phyloP scores from a whole-genome alignment of 2,329 filamentous ascomycete species.

The Microsporum ferrugineum region DNA sequence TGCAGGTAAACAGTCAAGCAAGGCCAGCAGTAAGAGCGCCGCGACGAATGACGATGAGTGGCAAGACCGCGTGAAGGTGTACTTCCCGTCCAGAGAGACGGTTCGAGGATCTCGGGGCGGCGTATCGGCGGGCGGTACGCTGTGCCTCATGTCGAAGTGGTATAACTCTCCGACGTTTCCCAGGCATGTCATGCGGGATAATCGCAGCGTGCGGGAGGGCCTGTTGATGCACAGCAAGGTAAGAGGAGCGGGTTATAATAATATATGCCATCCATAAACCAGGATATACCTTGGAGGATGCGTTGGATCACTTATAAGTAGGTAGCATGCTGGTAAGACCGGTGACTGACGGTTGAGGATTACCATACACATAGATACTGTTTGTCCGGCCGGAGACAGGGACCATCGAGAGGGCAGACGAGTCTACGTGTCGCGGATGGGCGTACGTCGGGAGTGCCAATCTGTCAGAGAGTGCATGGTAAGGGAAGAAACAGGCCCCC shows the following conservation, averaged over 20 bases:
- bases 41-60: constrained; percentile 22
- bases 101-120: constrained; percentile 56
- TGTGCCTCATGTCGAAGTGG: constrained; percentile 64
- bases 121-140: constrained; percentile 59
- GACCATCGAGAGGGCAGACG: constrained; percentile 17
- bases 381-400: constrained; percentile 22
- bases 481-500: constrained; percentile 9
- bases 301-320: too few species aligned
- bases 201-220: constrained; percentile 56
- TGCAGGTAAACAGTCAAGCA: neutral
- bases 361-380: constrained; percentile 20
- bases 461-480: constrained; percentile 87
- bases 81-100: constrained; percentile 67
- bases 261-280: neutral
- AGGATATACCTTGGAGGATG: neutral
- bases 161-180: constrained; percentile 64
- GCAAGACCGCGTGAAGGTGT: constrained; percentile 54
- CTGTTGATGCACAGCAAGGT: constrained; percentile 85
- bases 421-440: constrained; percentile 47
- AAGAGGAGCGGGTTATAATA: neutral
- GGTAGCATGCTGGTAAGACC: too few species aligned
- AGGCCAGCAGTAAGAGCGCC: too few species aligned
- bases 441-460: constrained; percentile 86
- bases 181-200: constrained; percentile 59
- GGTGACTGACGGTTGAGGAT: too few species aligned